phyloP scores from a whole-genome alignment of 331 rosid genomes.

The Telfairia occidentalis region DNA sequence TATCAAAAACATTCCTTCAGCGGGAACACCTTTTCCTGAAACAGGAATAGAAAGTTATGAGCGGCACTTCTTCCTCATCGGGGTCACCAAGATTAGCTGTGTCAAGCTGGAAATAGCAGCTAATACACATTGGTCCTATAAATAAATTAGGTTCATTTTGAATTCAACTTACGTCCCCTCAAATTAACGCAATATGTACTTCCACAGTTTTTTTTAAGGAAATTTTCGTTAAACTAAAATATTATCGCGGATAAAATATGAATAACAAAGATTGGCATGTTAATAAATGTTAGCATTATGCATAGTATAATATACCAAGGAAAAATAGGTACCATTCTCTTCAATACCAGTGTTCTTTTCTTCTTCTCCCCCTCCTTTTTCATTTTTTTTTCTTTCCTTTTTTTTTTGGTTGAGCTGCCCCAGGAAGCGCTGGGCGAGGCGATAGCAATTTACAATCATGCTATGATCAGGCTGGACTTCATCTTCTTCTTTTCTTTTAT shows the following conservation, averaged over 20 bases:
- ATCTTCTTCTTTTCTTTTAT: not conserved
- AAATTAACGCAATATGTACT: not conserved
- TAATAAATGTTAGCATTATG: not conserved
- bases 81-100: not conserved
- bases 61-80: not conserved
- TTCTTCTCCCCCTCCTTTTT: not conserved
- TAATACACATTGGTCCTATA: not conserved
- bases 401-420: not conserved
- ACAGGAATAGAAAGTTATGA: slow-evolving; percentile 28
- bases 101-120: not conserved
- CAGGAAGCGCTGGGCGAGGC: not conserved
- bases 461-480: not conserved
- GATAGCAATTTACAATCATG: not conserved
- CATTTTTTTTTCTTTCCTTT: not conserved
- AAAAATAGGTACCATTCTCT: not conserved
- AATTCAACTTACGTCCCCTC: not conserved
- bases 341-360: not conserved
- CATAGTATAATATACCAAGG: not conserved
- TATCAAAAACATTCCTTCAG: not conserved
- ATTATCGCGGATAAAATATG: not conserved
- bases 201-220: not conserved
- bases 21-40: slow-evolving; percentile 1
- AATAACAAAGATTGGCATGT: not conserved
- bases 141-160: slow-evolving; percentile 1
- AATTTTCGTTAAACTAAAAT: not conserved